A percentile compares a stretch with the other conserved stretches of the same genome.
phyloP scores from a whole-genome alignment of 2,329 filamentous ascomycete species.

The Aspergillus alliaceus region DNA sequence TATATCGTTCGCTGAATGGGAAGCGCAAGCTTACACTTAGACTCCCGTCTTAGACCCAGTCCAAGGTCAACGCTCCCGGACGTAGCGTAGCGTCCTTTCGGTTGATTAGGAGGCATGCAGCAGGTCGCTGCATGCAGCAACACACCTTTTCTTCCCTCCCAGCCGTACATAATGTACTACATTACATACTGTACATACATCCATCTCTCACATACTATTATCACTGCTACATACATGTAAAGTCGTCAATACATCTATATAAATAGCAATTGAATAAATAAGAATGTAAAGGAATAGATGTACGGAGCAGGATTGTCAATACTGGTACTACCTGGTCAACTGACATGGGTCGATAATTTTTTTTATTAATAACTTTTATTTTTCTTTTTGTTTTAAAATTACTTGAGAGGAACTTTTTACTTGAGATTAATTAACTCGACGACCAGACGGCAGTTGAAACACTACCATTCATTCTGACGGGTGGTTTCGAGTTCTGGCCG shows the following conservation, averaged over 20 bases:
- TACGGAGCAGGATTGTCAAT: background rate
- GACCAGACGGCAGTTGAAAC: conserved; percentile 14
- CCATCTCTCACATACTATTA: background rate
- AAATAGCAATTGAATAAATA: background rate
- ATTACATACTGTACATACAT: background rate
- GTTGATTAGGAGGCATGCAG: background rate
- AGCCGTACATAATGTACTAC: background rate
- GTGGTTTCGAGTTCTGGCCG: conserved; percentile 19
- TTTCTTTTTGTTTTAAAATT: background rate
- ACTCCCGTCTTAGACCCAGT: background rate
- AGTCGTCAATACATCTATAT: background rate
- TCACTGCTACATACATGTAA: background rate
- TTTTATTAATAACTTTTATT: background rate
- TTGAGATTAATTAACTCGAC: background rate
- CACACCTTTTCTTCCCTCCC: background rate
- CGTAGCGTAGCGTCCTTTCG: background rate
- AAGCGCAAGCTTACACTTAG: conserved; percentile 1
- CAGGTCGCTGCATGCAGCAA: background rate
- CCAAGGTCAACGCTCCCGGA: background rate
- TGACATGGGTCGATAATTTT: background rate
- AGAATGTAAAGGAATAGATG: too few species aligned
- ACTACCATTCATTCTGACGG: conserved; percentile 14
- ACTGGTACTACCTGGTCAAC: background rate
- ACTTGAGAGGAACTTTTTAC: background rate
- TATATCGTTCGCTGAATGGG: conserved; percentile 12